Conservation (phyloP, 108 stramenopile genomes). For the Skeletonema menzelii region DNA sequence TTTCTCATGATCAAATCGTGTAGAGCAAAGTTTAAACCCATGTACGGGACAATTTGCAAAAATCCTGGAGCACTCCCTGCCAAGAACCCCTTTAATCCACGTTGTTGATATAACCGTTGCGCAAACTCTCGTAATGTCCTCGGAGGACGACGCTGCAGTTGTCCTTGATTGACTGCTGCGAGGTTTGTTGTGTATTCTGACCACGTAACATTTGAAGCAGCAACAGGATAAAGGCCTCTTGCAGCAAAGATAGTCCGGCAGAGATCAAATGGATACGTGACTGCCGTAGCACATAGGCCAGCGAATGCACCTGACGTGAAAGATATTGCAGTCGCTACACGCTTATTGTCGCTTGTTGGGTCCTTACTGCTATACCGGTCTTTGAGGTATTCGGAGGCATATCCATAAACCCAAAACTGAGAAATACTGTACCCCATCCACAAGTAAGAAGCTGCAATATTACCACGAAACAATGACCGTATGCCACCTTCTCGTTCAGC, state of each 20-base stretch:
- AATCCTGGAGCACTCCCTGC: constrained; percentile 82
- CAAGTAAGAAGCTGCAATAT: constrained; percentile 88
- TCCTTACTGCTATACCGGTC: not conserved
- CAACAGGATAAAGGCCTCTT: constrained; percentile 53
- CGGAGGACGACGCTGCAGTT: constrained; percentile 50
- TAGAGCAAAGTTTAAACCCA: constrained; percentile 92
- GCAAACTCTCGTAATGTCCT: constrained; percentile 68
- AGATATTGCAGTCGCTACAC: constrained; percentile 22
- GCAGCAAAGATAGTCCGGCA: constrained; percentile 91
- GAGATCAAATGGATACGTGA: constrained; percentile 94
- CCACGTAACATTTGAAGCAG: constrained; percentile 49
- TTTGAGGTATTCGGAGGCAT: constrained; percentile 27
- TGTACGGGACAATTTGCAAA: constrained; percentile 88
- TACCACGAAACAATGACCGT: constrained; percentile 82
- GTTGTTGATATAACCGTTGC: constrained; percentile 47
- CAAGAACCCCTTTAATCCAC: constrained; percentile 82
- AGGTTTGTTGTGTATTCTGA: constrained; percentile 22
- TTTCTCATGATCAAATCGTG: constrained; percentile 70
- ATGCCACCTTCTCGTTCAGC: constrained; percentile 82
- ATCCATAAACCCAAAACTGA: constrained; percentile 86
- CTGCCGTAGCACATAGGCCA: constrained; percentile 77
- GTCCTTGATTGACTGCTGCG: constrained; percentile 16
- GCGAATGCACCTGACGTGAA: constrained; percentile 83
- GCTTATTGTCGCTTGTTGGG: constrained; percentile 12
- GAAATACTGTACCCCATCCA: constrained; percentile 91